phyloP scores from a whole-genome alignment of 192 early-diverging fungal species.

The Powellomyces hirtus region DNA sequence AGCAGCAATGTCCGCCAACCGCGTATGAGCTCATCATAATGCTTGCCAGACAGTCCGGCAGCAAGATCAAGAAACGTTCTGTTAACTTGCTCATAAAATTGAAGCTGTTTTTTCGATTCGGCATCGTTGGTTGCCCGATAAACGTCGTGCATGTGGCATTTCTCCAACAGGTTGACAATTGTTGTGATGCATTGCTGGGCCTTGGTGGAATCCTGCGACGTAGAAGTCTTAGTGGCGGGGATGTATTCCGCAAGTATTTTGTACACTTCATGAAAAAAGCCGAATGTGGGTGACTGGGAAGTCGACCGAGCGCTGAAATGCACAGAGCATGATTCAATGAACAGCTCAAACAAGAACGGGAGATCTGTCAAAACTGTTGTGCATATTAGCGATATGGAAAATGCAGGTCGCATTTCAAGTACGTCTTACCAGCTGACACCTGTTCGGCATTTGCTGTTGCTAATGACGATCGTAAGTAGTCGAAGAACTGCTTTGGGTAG shows the following conservation, averaged over 20 bases:
- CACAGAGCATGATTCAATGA: background rate
- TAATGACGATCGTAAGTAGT: background rate
- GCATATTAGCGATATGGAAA: no score
- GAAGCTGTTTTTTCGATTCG: constrained; percentile 11
- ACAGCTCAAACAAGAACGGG: background rate
- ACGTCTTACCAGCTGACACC: no score
- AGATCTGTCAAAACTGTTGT: background rate
- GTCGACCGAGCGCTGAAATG: background rate
- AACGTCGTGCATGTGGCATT: constrained; percentile 6
- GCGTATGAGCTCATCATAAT: background rate
- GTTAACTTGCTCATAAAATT: constrained; percentile 5
- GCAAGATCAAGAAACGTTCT: no score
- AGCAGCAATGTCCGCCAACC: constrained; percentile 17
- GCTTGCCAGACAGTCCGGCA: background rate
- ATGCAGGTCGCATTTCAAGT: no score
- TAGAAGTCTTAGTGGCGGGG: background rate
- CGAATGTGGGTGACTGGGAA: background rate
- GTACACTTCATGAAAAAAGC: constrained; percentile 7
- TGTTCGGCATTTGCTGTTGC: background rate
- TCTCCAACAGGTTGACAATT: constrained; percentile 7
- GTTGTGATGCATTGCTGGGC: background rate
- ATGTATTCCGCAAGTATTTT: background rate
- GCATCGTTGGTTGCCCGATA: constrained; percentile 28
- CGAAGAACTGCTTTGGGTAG: constrained; percentile 25
- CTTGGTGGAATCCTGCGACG: background rate